Evolutionary conservation across 306 rosid genomes (phyloP).

Genomic region (Astragalus glycyphyllos): DNA sequence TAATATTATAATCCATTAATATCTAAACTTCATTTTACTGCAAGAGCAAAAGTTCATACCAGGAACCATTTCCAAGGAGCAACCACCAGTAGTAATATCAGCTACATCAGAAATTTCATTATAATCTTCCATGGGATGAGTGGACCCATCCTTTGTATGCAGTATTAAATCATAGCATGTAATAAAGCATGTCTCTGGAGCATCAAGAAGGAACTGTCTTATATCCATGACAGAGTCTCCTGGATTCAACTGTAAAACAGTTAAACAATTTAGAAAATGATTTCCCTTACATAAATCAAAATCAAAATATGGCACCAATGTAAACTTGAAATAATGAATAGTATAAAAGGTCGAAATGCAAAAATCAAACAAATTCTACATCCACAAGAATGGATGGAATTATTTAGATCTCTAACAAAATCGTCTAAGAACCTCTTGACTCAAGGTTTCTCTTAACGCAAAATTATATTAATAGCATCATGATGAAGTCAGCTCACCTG

Average conservation of each 20-base stretch:
- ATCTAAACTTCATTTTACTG: constrained; percentile 25
- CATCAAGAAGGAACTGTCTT: constrained; percentile 96
- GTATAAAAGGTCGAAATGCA: constrained; percentile 17
- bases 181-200: constrained; percentile 95
- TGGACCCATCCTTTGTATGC: constrained; percentile 84
- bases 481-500: constrained; percentile 67
- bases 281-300: constrained; percentile 7
- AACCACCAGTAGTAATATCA: constrained; percentile 94
- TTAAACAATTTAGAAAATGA: constrained; percentile 37
- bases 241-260: constrained; percentile 80
- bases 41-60: constrained; percentile 57
- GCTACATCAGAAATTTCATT: constrained; percentile 97
- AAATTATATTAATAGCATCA: constrained; percentile 27
- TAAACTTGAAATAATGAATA: constrained; percentile 18
- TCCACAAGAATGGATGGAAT: background rate
- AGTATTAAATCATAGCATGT: constrained; percentile 94
- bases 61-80: constrained; percentile 98
- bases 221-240: constrained; percentile 98
- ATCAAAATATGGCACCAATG: background rate
- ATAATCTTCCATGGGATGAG: constrained; percentile 87
- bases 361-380: constrained; percentile 6
- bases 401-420: constrained; percentile 20
- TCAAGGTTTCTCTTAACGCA: background rate
- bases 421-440: constrained; percentile 2
- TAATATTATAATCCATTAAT: constrained; percentile 45